These are phyloP conservation scores for Eutrema japonicum DNA, from an alignment of 345 rosid genomes.

Conservation along the genomic window DNA sequence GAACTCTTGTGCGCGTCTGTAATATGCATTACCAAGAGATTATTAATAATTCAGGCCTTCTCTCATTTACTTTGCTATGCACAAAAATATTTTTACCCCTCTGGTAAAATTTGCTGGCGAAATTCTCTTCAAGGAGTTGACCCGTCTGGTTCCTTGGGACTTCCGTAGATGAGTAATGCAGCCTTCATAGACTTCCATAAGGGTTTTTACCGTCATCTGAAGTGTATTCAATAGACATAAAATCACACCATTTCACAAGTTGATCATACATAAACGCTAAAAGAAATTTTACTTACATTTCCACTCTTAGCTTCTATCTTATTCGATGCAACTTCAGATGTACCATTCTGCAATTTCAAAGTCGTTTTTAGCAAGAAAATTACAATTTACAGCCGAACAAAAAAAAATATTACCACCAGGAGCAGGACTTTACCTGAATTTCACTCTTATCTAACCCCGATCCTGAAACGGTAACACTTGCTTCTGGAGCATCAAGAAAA, in stretches of 20 bases:
- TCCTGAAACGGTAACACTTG: constrained; percentile 52
- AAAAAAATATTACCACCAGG: constrained; percentile 11
- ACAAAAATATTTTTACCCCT: constrained; percentile 51
- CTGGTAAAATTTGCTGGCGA: constrained; percentile 90
- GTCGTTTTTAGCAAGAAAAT: constrained; percentile 23
- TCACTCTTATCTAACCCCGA: constrained; percentile 54
- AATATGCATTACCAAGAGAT: constrained; percentile 32
- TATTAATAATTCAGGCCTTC: constrained; percentile 23
- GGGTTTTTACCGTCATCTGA: constrained; percentile 75
- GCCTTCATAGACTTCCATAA: constrained; percentile 69
- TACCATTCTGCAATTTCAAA: constrained; percentile 40
- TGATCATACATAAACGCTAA: not conserved
- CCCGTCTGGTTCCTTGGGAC: constrained; percentile 65
- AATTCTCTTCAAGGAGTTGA: constrained; percentile 71
- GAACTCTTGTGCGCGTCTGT: constrained; percentile 70
- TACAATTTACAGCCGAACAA: constrained; percentile 27
- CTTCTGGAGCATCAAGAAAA: constrained; percentile 52
- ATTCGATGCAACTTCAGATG: constrained; percentile 40
- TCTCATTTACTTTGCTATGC: constrained; percentile 4
- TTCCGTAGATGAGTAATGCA: constrained; percentile 70
- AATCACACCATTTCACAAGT: constrained; percentile 10
- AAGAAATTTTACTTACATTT: constrained; percentile 52
- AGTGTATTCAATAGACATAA: not conserved
- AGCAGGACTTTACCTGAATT: constrained; percentile 54
- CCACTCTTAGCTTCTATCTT: constrained; percentile 50